Evolutionary conservation across 116 monocot species (phyloP).

Genomic region (Iris pallida): DNA sequence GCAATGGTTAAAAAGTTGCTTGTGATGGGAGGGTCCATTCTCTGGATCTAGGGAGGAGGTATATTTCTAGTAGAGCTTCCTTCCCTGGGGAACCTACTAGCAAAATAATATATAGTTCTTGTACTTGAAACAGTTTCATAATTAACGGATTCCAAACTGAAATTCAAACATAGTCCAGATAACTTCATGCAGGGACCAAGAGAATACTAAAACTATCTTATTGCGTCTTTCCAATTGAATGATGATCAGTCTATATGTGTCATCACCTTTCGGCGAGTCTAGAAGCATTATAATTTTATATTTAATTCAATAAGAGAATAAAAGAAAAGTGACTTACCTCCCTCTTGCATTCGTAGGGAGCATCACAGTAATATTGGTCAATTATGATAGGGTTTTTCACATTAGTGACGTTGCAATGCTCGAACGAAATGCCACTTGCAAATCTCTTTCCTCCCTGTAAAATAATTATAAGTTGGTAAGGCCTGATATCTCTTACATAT

Average conservation of each 20-base stretch:
- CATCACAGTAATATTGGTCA: slow-evolving; percentile 9
- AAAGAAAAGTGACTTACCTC: background rate
- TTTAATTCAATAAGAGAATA: background rate
- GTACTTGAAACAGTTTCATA: too few species aligned
- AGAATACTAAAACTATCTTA: background rate
- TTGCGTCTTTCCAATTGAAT: background rate
- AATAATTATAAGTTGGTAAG: background rate
- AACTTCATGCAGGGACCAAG: background rate
- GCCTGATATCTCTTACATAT: background rate
- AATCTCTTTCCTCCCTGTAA: background rate
- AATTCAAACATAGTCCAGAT: too few species aligned
- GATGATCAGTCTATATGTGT: background rate
- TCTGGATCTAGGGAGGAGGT: too few species aligned
- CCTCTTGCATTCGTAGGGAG: background rate
- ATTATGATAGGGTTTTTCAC: background rate
- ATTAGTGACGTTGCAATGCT: slow-evolving; percentile 2
- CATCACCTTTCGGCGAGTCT: background rate
- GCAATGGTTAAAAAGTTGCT: too few species aligned
- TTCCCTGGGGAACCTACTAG: too few species aligned
- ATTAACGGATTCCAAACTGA: too few species aligned
- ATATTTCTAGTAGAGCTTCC: too few species aligned
- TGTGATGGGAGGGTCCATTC: too few species aligned
- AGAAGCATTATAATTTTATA: background rate
- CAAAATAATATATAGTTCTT: too few species aligned
- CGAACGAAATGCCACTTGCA: background rate